A percentile compares a stretch with the other conserved stretches of the same genome.
These are phyloP conservation scores for Cercospora citrullina DNA, from an alignment of 2,329 filamentous ascomycete genomes.

Conservation along the genomic window DNA sequence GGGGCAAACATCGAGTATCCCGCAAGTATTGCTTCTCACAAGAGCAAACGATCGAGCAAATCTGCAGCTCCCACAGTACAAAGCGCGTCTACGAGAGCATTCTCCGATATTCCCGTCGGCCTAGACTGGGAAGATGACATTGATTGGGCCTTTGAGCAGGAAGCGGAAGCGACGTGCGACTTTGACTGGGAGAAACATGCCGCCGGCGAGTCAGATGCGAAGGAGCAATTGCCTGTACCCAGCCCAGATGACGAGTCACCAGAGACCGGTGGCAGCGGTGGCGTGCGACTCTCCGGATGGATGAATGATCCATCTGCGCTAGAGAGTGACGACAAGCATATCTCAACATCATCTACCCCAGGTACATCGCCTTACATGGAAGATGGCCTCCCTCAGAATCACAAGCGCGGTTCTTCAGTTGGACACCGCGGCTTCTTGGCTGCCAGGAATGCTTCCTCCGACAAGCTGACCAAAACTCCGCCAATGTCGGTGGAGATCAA, in stretches of 20 bases:
- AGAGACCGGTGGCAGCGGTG: slow-evolving; percentile 20
- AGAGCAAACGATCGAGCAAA: slow-evolving; percentile 22
- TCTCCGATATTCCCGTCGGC: slow-evolving; percentile 37
- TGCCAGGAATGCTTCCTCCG: slow-evolving; percentile 30
- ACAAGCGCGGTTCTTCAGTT: slow-evolving; percentile 32
- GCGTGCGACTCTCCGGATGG: slow-evolving; percentile 26
- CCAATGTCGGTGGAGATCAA: slow-evolving; percentile 14
- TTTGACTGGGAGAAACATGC: slow-evolving; percentile 55
- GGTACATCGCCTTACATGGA: slow-evolving; percentile 1
- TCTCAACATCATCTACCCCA: not conserved
- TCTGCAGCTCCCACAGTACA: slow-evolving; percentile 14
- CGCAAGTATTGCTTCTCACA: slow-evolving; percentile 13
- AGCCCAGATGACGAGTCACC: slow-evolving; percentile 20
- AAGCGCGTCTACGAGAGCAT: slow-evolving; percentile 17
- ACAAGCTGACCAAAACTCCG: slow-evolving; percentile 19
- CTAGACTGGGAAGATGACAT: slow-evolving; percentile 63
- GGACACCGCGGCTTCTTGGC: slow-evolving; percentile 37
- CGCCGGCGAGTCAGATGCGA: not conserved
- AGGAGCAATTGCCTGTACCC: slow-evolving; percentile 18
- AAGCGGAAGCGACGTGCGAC: slow-evolving; percentile 60
- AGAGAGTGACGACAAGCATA: slow-evolving; percentile 9
- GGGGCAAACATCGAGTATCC: slow-evolving; percentile 10
- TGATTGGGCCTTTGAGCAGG: slow-evolving; percentile 63
- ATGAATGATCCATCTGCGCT: slow-evolving; percentile 22
- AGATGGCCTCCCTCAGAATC: slow-evolving; percentile 11